Evolutionary conservation across 495 filamentous ascomycete species (phyloP).

Genomic region (Penicilliopsis zonata): DNA sequence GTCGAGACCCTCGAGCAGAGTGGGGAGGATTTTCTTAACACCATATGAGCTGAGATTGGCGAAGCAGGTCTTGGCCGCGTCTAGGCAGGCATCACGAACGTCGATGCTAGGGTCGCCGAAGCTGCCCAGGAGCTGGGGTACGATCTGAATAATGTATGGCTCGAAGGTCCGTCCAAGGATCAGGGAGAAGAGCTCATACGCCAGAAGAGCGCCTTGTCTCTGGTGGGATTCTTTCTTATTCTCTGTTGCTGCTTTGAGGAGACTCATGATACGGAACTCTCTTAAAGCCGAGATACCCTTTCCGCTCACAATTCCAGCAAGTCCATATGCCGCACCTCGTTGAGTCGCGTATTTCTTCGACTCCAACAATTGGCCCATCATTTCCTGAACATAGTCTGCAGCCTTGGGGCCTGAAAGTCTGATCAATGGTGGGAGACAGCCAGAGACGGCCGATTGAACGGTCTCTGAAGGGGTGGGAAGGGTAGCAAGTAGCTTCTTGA

Average conservation of each 20-base stretch:
- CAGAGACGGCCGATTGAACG: constrained; percentile 90
- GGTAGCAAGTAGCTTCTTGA: constrained; percentile 71
- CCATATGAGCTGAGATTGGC: constrained; percentile 87
- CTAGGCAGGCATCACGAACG: constrained; percentile 84
- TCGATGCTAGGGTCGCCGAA: constrained; percentile 84
- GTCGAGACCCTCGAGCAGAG: constrained; percentile 82
- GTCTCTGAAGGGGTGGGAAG: constrained; percentile 92
- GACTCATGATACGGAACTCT: constrained; percentile 76
- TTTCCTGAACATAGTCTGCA: constrained; percentile 64
- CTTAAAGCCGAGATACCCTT: constrained; percentile 70
- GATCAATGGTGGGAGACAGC: constrained; percentile 83
- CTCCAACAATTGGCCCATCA: constrained; percentile 66
- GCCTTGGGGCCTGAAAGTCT: constrained; percentile 65
- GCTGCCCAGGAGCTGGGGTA: constrained; percentile 76
- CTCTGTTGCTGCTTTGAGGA: constrained; percentile 64
- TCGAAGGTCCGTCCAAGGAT: constrained; percentile 84
- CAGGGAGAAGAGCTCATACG: constrained; percentile 78
- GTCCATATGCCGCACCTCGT: constrained; percentile 86
- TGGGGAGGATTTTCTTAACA: constrained; percentile 88
- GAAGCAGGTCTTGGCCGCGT: constrained; percentile 90
- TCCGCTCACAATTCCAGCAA: constrained; percentile 81
- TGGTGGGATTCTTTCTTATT: constrained; percentile 87
- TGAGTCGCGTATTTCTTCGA: constrained; percentile 83
- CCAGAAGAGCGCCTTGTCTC: constrained; percentile 78
- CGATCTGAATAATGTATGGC: constrained; percentile 90